These are phyloP conservation scores for Chrysanthemum makinoi DNA, from an alignment of 129 eudicot species.

Conservation along the genomic window DNA sequence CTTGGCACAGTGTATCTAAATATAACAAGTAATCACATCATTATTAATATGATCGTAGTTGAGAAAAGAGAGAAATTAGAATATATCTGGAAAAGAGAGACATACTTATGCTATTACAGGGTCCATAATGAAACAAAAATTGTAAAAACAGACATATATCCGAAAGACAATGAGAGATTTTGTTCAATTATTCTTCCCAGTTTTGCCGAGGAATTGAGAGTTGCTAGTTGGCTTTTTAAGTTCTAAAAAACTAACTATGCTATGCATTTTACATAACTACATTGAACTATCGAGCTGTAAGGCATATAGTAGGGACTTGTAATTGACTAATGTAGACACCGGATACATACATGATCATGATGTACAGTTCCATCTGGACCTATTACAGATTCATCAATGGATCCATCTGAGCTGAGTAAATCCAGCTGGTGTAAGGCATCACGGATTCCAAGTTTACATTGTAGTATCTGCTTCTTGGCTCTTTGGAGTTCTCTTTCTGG, in stretches of 20 bases:
- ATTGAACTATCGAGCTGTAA: no score
- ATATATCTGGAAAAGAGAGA: constrained; percentile 10
- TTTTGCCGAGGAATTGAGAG: not conserved
- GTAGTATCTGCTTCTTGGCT: constrained; percentile 79
- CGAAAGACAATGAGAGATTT: not conserved
- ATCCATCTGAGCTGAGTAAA: constrained; percentile 78
- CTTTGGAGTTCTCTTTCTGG: constrained; percentile 92
- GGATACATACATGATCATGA: constrained; percentile 76
- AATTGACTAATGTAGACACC: not conserved
- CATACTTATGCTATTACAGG: constrained; percentile 1
- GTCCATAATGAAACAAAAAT: not conserved
- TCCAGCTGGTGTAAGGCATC: constrained; percentile 86
- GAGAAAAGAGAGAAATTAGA: not conserved
- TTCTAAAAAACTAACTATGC: not conserved
- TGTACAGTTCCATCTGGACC: constrained; percentile 96
- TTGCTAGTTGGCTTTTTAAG: not conserved
- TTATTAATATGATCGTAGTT: constrained; percentile 10
- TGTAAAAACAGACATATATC: not conserved
- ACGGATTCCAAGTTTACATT: constrained; percentile 90
- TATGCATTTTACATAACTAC: not conserved
- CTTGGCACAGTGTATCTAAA: constrained; percentile 86
- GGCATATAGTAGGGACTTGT: not conserved
- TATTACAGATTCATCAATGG: constrained; percentile 71
- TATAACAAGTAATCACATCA: constrained; percentile 14
- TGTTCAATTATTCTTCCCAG: constrained; percentile 8